These are phyloP conservation scores for Ceratocystis destructans DNA, from an alignment of 2,329 filamentous ascomycete genomes.

Conservation along the genomic window DNA sequence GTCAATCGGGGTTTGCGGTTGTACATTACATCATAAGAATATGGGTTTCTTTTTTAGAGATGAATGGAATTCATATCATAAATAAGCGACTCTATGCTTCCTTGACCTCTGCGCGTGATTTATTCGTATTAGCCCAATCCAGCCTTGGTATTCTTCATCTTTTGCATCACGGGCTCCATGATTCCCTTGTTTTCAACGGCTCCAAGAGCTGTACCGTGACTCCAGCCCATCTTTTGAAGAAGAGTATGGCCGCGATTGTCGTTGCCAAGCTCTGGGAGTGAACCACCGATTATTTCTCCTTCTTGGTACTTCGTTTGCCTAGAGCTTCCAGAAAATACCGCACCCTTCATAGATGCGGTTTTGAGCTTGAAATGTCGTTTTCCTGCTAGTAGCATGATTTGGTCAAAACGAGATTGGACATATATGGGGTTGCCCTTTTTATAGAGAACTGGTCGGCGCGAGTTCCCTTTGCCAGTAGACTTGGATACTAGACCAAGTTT, in stretches of 20 bases:
- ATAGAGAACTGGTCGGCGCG: constrained; percentile 62
- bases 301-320: constrained; percentile 34
- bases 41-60: constrained; percentile 38
- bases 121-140: constrained; percentile 49
- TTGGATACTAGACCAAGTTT: constrained; percentile 70
- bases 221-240: constrained; percentile 97
- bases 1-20: constrained; percentile 57
- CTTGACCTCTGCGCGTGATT: background rate
- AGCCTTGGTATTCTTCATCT: constrained; percentile 74
- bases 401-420: background rate
- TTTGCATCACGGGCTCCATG: constrained; percentile 67
- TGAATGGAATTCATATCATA: constrained; percentile 49
- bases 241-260: constrained; percentile 76
- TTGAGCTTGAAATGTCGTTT: constrained; percentile 15
- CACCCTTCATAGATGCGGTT: background rate
- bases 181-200: constrained; percentile 76
- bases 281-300: constrained; percentile 75
- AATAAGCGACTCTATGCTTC: constrained; percentile 12
- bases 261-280: constrained; percentile 67
- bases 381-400: constrained; percentile 1
- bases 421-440: constrained; percentile 5
- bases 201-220: constrained; percentile 69
- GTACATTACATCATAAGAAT: constrained; percentile 56
- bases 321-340: constrained; percentile 17
- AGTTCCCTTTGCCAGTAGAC: constrained; percentile 59